Evolutionary conservation across 1,139 yeast genomes (phyloP).

Genomic region (Sugiyamaella castrensis): DNA sequence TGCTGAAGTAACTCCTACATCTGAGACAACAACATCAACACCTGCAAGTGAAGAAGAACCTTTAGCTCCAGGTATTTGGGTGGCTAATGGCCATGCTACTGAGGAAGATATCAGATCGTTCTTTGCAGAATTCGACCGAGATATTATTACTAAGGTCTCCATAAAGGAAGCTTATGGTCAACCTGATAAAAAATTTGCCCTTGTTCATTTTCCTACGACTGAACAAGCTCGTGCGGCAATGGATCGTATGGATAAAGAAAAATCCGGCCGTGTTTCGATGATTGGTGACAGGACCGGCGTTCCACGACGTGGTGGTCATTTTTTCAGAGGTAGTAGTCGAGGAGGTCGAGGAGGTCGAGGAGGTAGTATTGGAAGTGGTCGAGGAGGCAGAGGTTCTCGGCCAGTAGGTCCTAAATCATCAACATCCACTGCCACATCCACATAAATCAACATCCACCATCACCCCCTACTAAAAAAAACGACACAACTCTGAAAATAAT

Average conservation of each 20-base stretch:
- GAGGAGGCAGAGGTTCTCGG: neutral
- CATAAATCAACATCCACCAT: neutral
- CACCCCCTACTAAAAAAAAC: neutral
- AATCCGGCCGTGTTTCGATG: slow-evolving; percentile 31
- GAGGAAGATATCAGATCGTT: slow-evolving; percentile 35
- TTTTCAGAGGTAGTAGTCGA: slow-evolving; percentile 19
- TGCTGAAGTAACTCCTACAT: neutral
- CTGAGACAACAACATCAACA: neutral
- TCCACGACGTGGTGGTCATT: slow-evolving; percentile 17
- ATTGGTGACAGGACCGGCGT: slow-evolving; percentile 21
- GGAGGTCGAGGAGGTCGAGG: slow-evolving; percentile 21
- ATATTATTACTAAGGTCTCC: slow-evolving; percentile 32
- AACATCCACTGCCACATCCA: neutral
- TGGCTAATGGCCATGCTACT: slow-evolving; percentile 37
- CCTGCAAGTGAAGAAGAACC: slow-evolving; percentile 13
- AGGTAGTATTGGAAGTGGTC: slow-evolving; percentile 2
- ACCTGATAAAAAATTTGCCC: slow-evolving; percentile 36
- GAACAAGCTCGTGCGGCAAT: slow-evolving; percentile 39
- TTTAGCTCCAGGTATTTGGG: slow-evolving; percentile 40
- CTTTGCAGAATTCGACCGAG: slow-evolving; percentile 37
- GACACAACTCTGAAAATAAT: no score
- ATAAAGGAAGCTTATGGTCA: slow-evolving; percentile 31
- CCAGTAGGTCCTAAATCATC: neutral
- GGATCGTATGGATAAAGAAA: slow-evolving; percentile 35
- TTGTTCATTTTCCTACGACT: slow-evolving; percentile 38